These are phyloP conservation scores for Chaetomium sp. DNA, from an alignment of 2,329 filamentous ascomycete species.

Conservation along the genomic window DNA sequence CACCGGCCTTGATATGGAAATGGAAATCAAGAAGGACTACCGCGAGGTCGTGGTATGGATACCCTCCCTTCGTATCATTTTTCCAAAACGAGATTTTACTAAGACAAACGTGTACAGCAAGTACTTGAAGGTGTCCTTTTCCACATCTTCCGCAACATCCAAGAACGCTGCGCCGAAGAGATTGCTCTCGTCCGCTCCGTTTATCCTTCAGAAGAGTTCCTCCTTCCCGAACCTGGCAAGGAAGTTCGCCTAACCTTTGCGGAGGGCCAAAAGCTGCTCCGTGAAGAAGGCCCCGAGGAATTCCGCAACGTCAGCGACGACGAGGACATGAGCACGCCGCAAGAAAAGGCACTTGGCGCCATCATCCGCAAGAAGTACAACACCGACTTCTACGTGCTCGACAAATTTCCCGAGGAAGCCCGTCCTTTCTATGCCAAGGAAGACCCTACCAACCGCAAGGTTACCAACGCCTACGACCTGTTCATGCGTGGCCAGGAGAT, in stretches of 20 bases:
- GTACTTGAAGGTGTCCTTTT: constrained; percentile 70
- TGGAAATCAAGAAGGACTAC: constrained; percentile 78
- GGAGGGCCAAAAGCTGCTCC: constrained; percentile 70
- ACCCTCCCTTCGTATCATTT: not conserved
- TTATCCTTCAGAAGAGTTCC: constrained; percentile 72
- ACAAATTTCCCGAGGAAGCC: constrained; percentile 87
- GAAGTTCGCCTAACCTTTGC: constrained; percentile 71
- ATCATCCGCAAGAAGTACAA: constrained; percentile 83
- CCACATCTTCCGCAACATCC: constrained; percentile 63
- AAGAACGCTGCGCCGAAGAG: constrained; percentile 58
- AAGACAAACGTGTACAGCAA: constrained; percentile 25
- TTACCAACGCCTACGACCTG: constrained; percentile 70
- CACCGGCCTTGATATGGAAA: constrained; percentile 82
- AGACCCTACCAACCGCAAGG: constrained; percentile 57
- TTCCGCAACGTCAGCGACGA: constrained; percentile 63
- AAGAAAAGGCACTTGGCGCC: constrained; percentile 83
- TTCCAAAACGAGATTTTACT: not conserved
- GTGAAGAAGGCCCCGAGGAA: constrained; percentile 64
- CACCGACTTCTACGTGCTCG: constrained; percentile 93
- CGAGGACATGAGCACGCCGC: constrained; percentile 73
- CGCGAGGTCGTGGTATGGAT: constrained; percentile 54
- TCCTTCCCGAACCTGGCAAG: constrained; percentile 67
- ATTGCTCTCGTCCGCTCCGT: constrained; percentile 65
- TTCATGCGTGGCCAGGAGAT: constrained; percentile 93
- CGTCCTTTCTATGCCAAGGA: constrained; percentile 91